These are phyloP conservation scores for Bruguiera parviflora DNA, from an alignment of 345 rosid species.

Conservation along the genomic window DNA sequence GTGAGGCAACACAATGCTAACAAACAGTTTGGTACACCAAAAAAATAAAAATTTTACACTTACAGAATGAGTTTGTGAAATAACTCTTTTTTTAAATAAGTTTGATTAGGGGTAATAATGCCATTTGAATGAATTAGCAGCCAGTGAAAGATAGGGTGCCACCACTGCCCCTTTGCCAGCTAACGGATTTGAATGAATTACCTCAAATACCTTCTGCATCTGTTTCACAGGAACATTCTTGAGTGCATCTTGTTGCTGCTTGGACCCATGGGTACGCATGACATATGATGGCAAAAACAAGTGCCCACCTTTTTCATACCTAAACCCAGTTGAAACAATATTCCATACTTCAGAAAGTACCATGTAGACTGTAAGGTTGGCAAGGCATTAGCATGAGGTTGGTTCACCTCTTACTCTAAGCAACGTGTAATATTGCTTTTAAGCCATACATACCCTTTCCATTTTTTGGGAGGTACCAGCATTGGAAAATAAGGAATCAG, in stretches of 20 bases:
- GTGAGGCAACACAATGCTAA: no score
- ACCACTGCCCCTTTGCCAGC: not conserved
- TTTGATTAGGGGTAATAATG: no score
- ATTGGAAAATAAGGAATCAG: conserved; percentile 89
- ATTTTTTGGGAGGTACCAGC: conserved; percentile 94
- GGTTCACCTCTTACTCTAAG: not conserved
- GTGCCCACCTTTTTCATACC: conserved; percentile 34
- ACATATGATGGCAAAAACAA: conserved; percentile 32
- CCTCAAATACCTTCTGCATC: conserved; percentile 34
- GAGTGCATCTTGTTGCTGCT: conserved; percentile 26
- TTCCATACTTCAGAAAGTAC: no score
- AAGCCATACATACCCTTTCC: conserved; percentile 74
- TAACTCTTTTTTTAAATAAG: no score
- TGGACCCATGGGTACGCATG: conserved; percentile 37
- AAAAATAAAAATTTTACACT: no score
- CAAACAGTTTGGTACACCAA: no score
- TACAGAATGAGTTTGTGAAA: no score
- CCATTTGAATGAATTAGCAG: not conserved
- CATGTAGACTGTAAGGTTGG: no score
- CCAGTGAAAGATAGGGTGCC: not conserved
- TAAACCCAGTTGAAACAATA: conserved; percentile 8
- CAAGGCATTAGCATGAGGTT: no score
- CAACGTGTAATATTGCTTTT: conserved; percentile 1
- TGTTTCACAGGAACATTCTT: conserved; percentile 17
- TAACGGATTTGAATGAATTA: not conserved